These are phyloP conservation scores for Begonia fuchsioides DNA, from an alignment of 306 rosid genomes.

Conservation along the genomic window DNA sequence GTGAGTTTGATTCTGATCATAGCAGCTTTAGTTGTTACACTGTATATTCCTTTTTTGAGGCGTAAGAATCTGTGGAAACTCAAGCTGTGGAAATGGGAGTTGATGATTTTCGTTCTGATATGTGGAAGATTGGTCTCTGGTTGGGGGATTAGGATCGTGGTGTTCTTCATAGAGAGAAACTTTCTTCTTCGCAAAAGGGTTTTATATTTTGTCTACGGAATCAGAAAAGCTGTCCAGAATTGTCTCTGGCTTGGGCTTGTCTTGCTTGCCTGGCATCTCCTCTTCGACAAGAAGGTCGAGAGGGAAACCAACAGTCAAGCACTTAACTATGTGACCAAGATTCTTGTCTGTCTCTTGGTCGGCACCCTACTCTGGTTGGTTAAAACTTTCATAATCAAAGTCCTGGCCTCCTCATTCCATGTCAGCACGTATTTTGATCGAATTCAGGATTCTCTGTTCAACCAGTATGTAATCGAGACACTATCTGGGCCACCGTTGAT, in stretches of 20 bases:
- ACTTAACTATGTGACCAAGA: conserved; percentile 36
- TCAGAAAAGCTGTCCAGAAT: conserved; percentile 58
- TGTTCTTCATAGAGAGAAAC: conserved; percentile 64
- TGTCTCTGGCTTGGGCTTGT: conserved; percentile 78
- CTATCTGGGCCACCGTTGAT: conserved; percentile 70
- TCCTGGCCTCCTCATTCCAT: conserved; percentile 71
- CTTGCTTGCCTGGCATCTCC: conserved; percentile 58
- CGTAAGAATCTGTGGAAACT: conserved; percentile 38
- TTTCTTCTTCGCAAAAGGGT: conserved; percentile 60
- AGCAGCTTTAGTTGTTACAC: conserved; percentile 28
- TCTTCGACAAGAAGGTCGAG: conserved; percentile 58
- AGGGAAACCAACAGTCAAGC: conserved; percentile 29
- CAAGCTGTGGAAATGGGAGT: conserved; percentile 74
- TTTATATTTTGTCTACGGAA: conserved; percentile 71
- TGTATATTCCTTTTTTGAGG: conserved; percentile 21
- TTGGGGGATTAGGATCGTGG: conserved; percentile 47
- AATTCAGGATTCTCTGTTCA: conserved; percentile 69
- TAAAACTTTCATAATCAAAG: conserved; percentile 63
- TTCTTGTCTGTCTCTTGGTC: conserved; percentile 48
- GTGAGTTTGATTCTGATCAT: conserved; percentile 47
- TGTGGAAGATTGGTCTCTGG: conserved; percentile 80
- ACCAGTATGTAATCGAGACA: conserved; percentile 66
- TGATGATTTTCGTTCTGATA: conserved; percentile 53
- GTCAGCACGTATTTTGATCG: conserved; percentile 70
- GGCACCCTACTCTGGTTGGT: conserved; percentile 66